Base-by-base conservation (phyloP, 345 rosid genomes). In the Aquilaria yunnanensis region DNA sequence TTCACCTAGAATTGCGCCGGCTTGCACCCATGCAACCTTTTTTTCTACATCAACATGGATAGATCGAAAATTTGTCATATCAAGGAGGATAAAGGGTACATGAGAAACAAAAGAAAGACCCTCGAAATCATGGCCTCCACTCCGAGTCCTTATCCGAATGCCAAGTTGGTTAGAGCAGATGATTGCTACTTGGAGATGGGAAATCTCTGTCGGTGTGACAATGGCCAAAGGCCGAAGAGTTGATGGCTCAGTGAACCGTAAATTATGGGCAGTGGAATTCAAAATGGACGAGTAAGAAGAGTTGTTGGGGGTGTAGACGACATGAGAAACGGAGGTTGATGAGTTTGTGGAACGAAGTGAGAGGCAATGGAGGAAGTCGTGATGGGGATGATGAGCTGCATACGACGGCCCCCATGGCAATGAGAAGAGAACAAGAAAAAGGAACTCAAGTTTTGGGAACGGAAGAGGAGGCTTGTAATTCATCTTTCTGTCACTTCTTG, bases 1-100 rank as follows among this genome's bases (percentile, higher is more conserved):
- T 9, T 57, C 60, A 1, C 60, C 60, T 37, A 57, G 4, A n/a
- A 46, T 57, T 57, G 60, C 60, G 33, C 48, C 48, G 10, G 47
- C 32, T 57, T 57, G 48, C 6, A 57, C 31, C 60, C 32, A 57
- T 0, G 60, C 60, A 14, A 13, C 11, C 29, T n/a, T 4, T 2
- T 10, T 37, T 37, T 14, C 60, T 3, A 34, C 60, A 2, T 57
- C 60, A 57, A 57, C 45, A 37, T 37, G 0, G 12, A 37, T 41
- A 12, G 60, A 57, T n/a, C 47, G 11, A 3, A 37, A 32, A 14
- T 57, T 14, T n/a, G 45, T 34, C 48, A 57, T 2, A 37, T 57
- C 60, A n/a, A 57, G 32, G 2, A 57, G 5, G 48, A 57, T 13
- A 37, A 57, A 57, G 10, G 48, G 48, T 10, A 8, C 48, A 1